Evolutionary conservation across 768 basidiomycete genomes (phyloP), one percentile per base, ranked within the genome.

Genomic region (Macrolepiota albuminosa): DNA sequence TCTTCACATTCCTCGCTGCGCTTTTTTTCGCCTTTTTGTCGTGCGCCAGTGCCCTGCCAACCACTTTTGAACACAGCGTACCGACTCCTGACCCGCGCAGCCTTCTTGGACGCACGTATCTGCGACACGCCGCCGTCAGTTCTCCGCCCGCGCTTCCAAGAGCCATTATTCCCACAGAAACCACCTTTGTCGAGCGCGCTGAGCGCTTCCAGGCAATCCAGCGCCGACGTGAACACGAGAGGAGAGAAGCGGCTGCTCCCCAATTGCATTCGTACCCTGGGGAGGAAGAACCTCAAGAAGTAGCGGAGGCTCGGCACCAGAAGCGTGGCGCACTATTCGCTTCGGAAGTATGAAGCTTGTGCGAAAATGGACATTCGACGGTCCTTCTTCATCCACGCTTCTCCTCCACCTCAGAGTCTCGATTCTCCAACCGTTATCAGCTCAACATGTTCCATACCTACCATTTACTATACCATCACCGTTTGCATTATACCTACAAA

Each of bases 21-120:
- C 18, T 80, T 74, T 46, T 79, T 70, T 63, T 69, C 68, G 29
- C 69, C 69, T 36, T 75, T 70, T 37, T 78, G 72, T 24, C 72
- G 62, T 36, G 74, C 74, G 47, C 75, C 70, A 51, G 62, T 69
- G 62, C 80, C 72, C 52, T 70, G 64, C 46, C 80, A 68, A 66
- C 10, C 73, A 48, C 45, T 21, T 13, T 57, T 9, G 55, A 59
- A 31, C 7, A 46, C 16, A 47, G 1, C 40, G 46, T 39, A 5
- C 26, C 46, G 13, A 43, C 36, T 33, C 26, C 61, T 26, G 63
- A 13, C 52, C 68, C 60, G 31, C 61, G 64, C 53, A 69, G 66
- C 55, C 66, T 71, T 36, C 61, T 69, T 8, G 69, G 68, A 13
- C 64, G 61, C 8, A 45, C 61, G 6, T 71, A 67, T 58, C 53